Conservation (phyloP, 805 yeast genomes). For the Lipomyces chichibuensis region DNA sequence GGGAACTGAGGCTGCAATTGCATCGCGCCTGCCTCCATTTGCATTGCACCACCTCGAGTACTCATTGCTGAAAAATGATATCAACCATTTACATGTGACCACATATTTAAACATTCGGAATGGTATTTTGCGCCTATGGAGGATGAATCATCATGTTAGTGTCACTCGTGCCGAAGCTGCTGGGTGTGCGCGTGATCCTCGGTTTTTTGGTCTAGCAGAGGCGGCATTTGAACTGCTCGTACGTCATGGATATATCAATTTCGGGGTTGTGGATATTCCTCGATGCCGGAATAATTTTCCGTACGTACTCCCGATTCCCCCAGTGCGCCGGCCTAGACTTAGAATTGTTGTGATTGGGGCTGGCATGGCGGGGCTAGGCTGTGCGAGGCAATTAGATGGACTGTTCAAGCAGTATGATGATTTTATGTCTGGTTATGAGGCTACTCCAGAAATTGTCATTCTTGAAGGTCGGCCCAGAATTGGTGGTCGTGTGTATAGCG, state of each 20-base stretch:
- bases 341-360: conserved; percentile 85
- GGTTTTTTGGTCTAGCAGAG: conserved; percentile 48
- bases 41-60: conserved; percentile 46
- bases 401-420: conserved; percentile 48
- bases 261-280: conserved; percentile 47
- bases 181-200: conserved; percentile 48
- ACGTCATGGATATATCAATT: conserved; percentile 50
- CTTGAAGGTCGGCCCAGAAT: conserved; percentile 49
- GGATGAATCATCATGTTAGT: conserved; percentile 48
- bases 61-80: conserved; percentile 42
- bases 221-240: conserved; percentile 50
- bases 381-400: conserved; percentile 90
- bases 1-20: conserved; percentile 45
- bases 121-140: conserved; percentile 49
- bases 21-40: conserved; percentile 48
- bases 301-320: conserved; percentile 30
- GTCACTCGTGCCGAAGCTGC: conserved; percentile 50
- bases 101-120: conserved; percentile 50
- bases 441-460: conserved; percentile 47
- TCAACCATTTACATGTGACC: conserved; percentile 47
- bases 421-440: conserved; percentile 46
- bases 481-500: conserved; percentile 50
- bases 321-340: conserved; percentile 43
- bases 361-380: conserved; percentile 95
- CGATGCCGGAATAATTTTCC: conserved; percentile 34